Conservation (phyloP, 2,329 filamentous ascomycete species). For the Hypoxylon sp. region DNA sequence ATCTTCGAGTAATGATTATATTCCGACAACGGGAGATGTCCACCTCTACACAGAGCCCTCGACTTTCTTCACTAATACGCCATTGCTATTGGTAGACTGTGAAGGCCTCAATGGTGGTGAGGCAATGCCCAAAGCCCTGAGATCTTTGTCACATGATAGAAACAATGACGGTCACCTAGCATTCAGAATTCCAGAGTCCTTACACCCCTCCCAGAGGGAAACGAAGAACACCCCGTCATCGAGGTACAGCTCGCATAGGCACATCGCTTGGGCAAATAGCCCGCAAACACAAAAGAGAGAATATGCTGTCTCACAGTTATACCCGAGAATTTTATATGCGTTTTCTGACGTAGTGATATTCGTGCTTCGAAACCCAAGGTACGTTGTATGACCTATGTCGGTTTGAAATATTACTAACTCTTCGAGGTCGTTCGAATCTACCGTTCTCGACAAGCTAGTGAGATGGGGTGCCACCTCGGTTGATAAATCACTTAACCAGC, state of each 20-base stretch:
- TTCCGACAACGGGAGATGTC: slow-evolving; percentile 65
- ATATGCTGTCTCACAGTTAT: slow-evolving; percentile 58
- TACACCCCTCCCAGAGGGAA: background rate
- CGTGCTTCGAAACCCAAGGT: slow-evolving; percentile 59
- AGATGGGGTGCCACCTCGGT: slow-evolving; percentile 65
- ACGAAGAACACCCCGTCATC: slow-evolving; percentile 4
- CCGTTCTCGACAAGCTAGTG: slow-evolving; percentile 59
- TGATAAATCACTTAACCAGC: slow-evolving; percentile 68
- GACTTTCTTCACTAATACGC: slow-evolving; percentile 55
- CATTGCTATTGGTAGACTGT: slow-evolving; percentile 65
- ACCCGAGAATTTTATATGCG: slow-evolving; percentile 61
- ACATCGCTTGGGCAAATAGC: slow-evolving; percentile 54
- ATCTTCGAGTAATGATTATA: slow-evolving; percentile 57
- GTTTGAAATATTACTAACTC: background rate
- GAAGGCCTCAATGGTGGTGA: slow-evolving; percentile 67
- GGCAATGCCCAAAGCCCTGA: slow-evolving; percentile 52
- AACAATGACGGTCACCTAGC: background rate
- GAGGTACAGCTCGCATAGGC: slow-evolving; percentile 44
- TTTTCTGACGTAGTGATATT: slow-evolving; percentile 62
- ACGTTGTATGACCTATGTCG: slow-evolving; percentile 19
- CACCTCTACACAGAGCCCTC: slow-evolving; percentile 66
- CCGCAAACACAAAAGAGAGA: slow-evolving; percentile 54
- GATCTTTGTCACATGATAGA: slow-evolving; percentile 35
- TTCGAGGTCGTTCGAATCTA: slow-evolving; percentile 54
- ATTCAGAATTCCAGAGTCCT: background rate